Evolutionary conservation across 495 filamentous ascomycete genomes (phyloP).

Genomic region (Penicillium tannophilum): DNA sequence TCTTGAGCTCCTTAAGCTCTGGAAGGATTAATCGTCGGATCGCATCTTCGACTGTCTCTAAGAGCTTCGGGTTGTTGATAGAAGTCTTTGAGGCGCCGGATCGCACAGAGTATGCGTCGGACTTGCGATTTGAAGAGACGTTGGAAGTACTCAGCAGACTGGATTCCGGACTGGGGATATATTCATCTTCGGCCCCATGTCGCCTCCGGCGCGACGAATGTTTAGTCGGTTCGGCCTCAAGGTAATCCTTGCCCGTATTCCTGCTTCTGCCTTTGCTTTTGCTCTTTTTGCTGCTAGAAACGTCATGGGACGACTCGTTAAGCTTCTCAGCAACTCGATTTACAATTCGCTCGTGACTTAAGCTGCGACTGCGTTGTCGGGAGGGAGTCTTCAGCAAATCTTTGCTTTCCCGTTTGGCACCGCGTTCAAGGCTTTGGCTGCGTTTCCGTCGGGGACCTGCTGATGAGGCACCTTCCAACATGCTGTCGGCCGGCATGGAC

Average conservation of each 20-base stretch:
- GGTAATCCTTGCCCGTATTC: slow-evolving; percentile 57
- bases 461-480: slow-evolving; percentile 68
- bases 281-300: slow-evolving; percentile 51
- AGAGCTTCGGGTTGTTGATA: slow-evolving; percentile 92
- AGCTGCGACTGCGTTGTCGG: slow-evolving; percentile 67
- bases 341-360: slow-evolving; percentile 72
- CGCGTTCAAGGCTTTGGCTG: slow-evolving; percentile 60
- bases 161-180: slow-evolving; percentile 66
- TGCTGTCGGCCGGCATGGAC: slow-evolving; percentile 86
- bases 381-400: slow-evolving; percentile 67
- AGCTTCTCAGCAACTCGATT: slow-evolving; percentile 72
- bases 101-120: slow-evolving; percentile 74
- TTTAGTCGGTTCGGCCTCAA: slow-evolving; percentile 53
- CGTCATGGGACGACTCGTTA: slow-evolving; percentile 51
- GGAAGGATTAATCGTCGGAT: slow-evolving; percentile 90
- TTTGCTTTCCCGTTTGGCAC: slow-evolving; percentile 43
- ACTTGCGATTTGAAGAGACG: slow-evolving; percentile 68
- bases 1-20: slow-evolving; percentile 86
- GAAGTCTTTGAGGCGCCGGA: slow-evolving; percentile 81
- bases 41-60: slow-evolving; percentile 94
- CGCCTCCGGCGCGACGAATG: slow-evolving; percentile 65
- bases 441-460: slow-evolving; percentile 52
- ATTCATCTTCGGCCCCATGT: slow-evolving; percentile 65
- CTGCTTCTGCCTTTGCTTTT: slow-evolving; percentile 51
- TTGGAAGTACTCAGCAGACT: slow-evolving; percentile 71